phyloP scores from a whole-genome alignment of 352 stramenopile genomes.

The Thalassiosira sp. region DNA sequence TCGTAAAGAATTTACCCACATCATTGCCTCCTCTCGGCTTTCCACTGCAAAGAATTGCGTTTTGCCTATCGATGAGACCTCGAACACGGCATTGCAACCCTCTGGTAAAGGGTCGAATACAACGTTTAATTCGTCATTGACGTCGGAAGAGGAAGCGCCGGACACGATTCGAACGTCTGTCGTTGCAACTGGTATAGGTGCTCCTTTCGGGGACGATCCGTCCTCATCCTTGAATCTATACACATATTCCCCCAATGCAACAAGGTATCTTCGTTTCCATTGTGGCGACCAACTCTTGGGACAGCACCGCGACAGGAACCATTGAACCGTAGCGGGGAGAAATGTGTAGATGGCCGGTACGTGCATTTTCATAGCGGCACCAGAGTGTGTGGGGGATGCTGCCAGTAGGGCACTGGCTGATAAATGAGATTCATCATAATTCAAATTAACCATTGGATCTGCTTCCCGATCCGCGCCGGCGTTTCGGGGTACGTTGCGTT shows the following conservation, averaged over 20 bases:
- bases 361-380: constrained; percentile 69
- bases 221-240: constrained; percentile 62
- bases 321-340: constrained; percentile 56
- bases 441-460: background rate
- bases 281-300: constrained; percentile 39
- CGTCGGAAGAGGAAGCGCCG: constrained; percentile 7
- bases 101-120: constrained; percentile 35
- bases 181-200: constrained; percentile 47
- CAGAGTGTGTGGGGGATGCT: constrained; percentile 46
- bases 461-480: background rate
- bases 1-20: constrained; percentile 67
- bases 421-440: constrained; percentile 41
- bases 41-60: constrained; percentile 72
- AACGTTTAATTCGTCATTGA: constrained; percentile 35
- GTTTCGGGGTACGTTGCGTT: constrained; percentile 17
- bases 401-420: constrained; percentile 27
- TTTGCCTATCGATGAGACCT: constrained; percentile 61
- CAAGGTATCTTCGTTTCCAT: constrained; percentile 73
- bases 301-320: constrained; percentile 45
- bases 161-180: constrained; percentile 38
- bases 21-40: constrained; percentile 58
- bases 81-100: constrained; percentile 55
- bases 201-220: constrained; percentile 38
- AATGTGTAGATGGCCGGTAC: constrained; percentile 64
- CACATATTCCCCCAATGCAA: constrained; percentile 73